phyloP scores from a whole-genome alignment of 1,284 basidiomycete genomes.

The Sanguinoderma infundibulare region DNA sequence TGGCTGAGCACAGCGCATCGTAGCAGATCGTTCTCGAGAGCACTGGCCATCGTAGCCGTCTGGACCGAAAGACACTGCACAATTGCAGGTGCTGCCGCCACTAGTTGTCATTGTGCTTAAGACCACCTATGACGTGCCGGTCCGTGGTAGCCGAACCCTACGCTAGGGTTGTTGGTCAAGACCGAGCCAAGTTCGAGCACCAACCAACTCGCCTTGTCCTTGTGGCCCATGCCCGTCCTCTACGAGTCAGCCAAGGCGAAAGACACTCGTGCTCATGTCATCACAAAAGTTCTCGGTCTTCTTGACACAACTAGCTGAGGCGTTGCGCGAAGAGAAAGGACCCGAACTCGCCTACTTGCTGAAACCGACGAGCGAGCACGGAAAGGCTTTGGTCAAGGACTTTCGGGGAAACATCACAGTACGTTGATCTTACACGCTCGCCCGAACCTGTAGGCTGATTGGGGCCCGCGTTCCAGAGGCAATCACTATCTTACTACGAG shows the following conservation, averaged over 20 bases:
- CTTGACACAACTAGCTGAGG: constrained; percentile 62
- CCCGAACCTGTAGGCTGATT: background rate
- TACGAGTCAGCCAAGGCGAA: background rate
- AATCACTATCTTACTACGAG: constrained; percentile 58
- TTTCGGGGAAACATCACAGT: constrained; percentile 67
- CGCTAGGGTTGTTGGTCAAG: background rate
- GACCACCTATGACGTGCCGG: background rate
- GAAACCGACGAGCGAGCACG: constrained; percentile 73
- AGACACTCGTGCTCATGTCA: constrained; percentile 31
- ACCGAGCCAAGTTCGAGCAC: background rate
- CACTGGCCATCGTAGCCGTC: background rate
- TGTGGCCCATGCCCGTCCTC: background rate
- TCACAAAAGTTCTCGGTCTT: constrained; percentile 63
- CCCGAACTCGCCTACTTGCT: constrained; percentile 72
- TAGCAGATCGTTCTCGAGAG: background rate
- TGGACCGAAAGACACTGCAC: too few relatives aligned
- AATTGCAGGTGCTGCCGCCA: too few relatives aligned
- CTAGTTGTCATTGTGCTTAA: too few relatives aligned
- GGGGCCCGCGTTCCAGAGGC: constrained; percentile 42
- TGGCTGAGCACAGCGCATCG: background rate
- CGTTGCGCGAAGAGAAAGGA: constrained; percentile 67
- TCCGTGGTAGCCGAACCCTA: background rate
- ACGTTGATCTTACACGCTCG: constrained; percentile 24
- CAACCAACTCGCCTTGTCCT: background rate
- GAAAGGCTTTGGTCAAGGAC: constrained; percentile 73